Evolutionary conservation across 1,139 yeast genomes (phyloP).

Genomic region (Geotrichum fermentans): DNA sequence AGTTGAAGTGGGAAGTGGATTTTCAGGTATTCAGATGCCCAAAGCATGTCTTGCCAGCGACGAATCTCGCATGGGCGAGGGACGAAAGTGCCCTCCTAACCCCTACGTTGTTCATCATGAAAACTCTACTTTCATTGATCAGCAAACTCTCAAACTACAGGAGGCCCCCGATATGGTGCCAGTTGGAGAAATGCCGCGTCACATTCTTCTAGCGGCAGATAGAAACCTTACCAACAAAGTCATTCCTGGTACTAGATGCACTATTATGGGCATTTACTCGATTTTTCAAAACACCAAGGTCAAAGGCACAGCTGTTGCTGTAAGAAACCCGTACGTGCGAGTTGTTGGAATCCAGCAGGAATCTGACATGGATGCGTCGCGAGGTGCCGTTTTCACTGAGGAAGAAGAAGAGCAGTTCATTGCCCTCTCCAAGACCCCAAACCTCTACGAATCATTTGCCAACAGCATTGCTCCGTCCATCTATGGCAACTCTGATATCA

Average conservation of each 20-base stretch:
- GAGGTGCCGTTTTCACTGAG: constrained; percentile 62
- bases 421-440: constrained; percentile 73
- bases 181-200: constrained; percentile 98
- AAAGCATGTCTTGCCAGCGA: constrained; percentile 53
- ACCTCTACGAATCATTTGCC: constrained; percentile 79
- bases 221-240: constrained; percentile 84
- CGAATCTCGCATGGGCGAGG: constrained; percentile 49
- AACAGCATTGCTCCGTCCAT: constrained; percentile 93
- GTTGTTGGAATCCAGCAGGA: constrained; percentile 85
- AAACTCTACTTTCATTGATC: constrained; percentile 86
- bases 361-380: constrained; percentile 60
- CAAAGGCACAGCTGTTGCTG: constrained; percentile 65
- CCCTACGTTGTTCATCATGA: constrained; percentile 94
- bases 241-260: constrained; percentile 92
- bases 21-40: constrained; percentile 77
- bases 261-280: constrained; percentile 86
- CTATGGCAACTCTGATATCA: constrained; percentile 88
- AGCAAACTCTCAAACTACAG: constrained; percentile 87
- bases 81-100: constrained; percentile 71
- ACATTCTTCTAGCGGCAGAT: constrained; percentile 81
- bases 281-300: constrained; percentile 70
- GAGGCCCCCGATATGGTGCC: constrained; percentile 98
- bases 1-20: constrained; percentile 63
- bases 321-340: constrained; percentile 85
- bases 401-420: constrained; percentile 92